Evolutionary conservation across 106 monocot species (phyloP).

Genomic region (Chionographis japonica): DNA sequence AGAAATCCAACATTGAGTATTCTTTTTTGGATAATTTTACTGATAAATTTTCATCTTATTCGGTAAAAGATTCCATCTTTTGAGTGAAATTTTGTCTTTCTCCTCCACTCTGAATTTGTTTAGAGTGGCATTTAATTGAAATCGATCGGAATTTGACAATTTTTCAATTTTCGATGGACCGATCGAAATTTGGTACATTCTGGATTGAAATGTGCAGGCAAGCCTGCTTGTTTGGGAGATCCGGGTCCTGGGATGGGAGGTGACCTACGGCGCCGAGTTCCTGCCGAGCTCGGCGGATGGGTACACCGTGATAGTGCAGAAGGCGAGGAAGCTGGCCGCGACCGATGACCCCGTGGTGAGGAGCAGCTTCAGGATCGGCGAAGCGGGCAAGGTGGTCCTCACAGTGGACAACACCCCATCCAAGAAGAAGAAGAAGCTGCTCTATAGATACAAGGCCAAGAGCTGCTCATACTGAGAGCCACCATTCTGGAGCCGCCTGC

Average conservation of each 20-base stretch:
- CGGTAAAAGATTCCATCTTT: too few relatives aligned
- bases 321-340: constrained; percentile 29
- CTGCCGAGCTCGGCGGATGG: constrained; percentile 43
- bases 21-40: too few relatives aligned
- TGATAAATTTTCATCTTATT: too few relatives aligned
- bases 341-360: constrained; percentile 38
- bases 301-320: constrained; percentile 56
- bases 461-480: not conserved
- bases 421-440: constrained; percentile 75
- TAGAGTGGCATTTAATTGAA: too few relatives aligned
- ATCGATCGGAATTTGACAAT: too few relatives aligned
- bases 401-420: constrained; percentile 43
- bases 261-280: constrained; percentile 44
- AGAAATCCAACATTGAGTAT: too few relatives aligned
- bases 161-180: too few relatives aligned
- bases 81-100: too few relatives aligned
- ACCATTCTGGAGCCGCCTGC: too few relatives aligned
- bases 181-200: too few relatives aligned
- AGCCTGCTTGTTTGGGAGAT: constrained; percentile 46
- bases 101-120: too few relatives aligned
- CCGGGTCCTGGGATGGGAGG: constrained; percentile 54
- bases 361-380: constrained; percentile 60
- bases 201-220: not conserved
- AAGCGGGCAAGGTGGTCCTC: constrained; percentile 51
- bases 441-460: constrained; percentile 54